Evolutionary conservation across 1,139 yeast genomes (phyloP).

Genomic region (Nadsonia commutata): DNA sequence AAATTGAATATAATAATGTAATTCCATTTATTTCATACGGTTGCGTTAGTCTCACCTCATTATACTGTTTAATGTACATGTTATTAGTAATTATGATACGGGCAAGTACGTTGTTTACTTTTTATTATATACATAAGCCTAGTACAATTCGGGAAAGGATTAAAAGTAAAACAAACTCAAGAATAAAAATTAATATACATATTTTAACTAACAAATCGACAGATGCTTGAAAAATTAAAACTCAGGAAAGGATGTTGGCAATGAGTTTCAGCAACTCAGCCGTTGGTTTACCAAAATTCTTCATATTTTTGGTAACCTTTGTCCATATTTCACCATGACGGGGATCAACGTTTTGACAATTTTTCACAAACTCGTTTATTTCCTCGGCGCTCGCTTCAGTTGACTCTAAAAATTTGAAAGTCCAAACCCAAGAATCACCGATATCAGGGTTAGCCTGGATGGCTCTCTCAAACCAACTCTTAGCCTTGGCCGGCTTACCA

Average conservation of each 20-base stretch:
- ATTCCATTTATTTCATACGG: no score
- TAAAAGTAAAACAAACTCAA: no score
- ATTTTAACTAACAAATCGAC: no score
- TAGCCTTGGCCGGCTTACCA: conserved; percentile 50
- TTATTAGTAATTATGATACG: no score
- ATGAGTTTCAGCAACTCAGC: background rate
- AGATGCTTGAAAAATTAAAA: no score
- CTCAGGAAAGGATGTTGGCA: background rate
- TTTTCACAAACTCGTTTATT: background rate
- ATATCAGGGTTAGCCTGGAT: conserved; percentile 35
- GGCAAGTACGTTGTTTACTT: no score
- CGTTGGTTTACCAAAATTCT: background rate
- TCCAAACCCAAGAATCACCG: conserved; percentile 77
- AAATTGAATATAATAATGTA: no score
- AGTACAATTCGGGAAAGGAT: no score
- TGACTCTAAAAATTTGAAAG: conserved; percentile 27
- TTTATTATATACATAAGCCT: no score
- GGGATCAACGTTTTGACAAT: background rate
- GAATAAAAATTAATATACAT: no score
- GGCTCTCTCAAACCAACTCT: conserved; percentile 66
- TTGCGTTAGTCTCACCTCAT: no score
- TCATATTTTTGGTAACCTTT: background rate
- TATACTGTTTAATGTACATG: no score
- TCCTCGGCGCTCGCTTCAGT: background rate
- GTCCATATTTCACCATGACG: background rate